These are phyloP conservation scores for Leccinum disarticulatum DNA, from an alignment of 768 basidiomycete species.

Conservation along the genomic window DNA sequence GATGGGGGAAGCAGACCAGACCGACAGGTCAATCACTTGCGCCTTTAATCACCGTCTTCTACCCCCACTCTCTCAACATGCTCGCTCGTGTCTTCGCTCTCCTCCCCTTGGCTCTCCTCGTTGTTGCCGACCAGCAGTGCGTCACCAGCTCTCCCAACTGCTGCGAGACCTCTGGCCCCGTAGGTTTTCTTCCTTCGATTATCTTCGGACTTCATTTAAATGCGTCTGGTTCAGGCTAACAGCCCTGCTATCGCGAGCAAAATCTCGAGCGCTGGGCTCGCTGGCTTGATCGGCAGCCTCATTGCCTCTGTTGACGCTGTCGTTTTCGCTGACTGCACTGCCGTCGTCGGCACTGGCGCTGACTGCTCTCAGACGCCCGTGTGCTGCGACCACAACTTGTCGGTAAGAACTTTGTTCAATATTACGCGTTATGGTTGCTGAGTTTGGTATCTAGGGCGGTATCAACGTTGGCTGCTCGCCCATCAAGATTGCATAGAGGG, in stretches of 20 bases:
- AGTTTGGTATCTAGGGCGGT: no score
- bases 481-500: neutral
- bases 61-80: slow-evolving; percentile 2
- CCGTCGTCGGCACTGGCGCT: no score
- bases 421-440: no score
- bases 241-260: no score
- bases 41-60: neutral
- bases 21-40: neutral
- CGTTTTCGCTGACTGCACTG: neutral
- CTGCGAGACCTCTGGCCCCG: slow-evolving; percentile 5
- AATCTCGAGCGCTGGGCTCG: fast-evolving
- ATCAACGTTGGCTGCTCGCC: neutral
- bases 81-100: slow-evolving; percentile 21
- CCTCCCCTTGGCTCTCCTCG: slow-evolving; percentile 17
- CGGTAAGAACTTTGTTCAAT: no score
- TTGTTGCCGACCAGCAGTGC: slow-evolving; percentile 12
- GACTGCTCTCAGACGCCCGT: no score
- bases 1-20: neutral
- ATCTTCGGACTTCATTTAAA: neutral
- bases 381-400: no score
- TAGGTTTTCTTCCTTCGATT: neutral
- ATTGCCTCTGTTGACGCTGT: neutral
- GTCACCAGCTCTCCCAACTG: slow-evolving; percentile 10
- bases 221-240: no score
- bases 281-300: neutral